Percentiles rank a stretch among this genome's conserved stretches.
phyloP scores from a whole-genome alignment of 495 filamentous ascomycete species.

The Darksidea phi region DNA sequence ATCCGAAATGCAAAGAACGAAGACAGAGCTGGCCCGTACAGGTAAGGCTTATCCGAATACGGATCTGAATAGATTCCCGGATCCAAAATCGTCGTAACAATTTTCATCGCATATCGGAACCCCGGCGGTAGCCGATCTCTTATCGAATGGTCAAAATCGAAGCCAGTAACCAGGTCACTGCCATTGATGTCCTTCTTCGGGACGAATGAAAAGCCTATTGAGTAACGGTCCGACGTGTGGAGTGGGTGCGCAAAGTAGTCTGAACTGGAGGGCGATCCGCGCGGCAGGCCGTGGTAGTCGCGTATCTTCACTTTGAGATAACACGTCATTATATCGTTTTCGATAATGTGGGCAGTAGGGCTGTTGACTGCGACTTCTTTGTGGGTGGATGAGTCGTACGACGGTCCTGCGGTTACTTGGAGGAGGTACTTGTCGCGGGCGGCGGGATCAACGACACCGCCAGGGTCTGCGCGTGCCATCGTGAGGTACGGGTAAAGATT shows the following conservation, averaged over 20 bases:
- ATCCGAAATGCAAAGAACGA: conserved; percentile 46
- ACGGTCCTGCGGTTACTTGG: conserved; percentile 70
- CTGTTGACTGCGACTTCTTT: conserved; percentile 70
- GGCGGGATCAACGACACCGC: conserved; percentile 21
- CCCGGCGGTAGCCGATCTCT: conserved; percentile 82
- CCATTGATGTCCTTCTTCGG: conserved; percentile 66
- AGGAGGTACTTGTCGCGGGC: conserved; percentile 61
- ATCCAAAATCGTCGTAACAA: conserved; percentile 84
- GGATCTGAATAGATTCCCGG: conserved; percentile 83
- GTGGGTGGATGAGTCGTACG: conserved; percentile 67
- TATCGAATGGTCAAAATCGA: conserved; percentile 88
- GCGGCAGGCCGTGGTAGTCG: conserved; percentile 52
- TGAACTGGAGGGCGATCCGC: conserved; percentile 47
- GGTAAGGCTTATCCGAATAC: conserved; percentile 78
- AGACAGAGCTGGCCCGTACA: conserved; percentile 75
- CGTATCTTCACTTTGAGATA: conserved; percentile 70
- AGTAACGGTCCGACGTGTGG: conserved; percentile 76
- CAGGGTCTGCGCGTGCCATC: neutral
- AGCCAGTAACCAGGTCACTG: conserved; percentile 79
- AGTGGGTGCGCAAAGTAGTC: conserved; percentile 70
- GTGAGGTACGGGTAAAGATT: too few relatives aligned
- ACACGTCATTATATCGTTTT: conserved; percentile 57
- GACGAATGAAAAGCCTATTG: conserved; percentile 71
- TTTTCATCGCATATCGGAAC: conserved; percentile 73
- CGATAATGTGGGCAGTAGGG: conserved; percentile 54